Evolutionary conservation across 805 yeast genomes (phyloP).

Genomic region (Maudiozyma bulderi): DNA sequence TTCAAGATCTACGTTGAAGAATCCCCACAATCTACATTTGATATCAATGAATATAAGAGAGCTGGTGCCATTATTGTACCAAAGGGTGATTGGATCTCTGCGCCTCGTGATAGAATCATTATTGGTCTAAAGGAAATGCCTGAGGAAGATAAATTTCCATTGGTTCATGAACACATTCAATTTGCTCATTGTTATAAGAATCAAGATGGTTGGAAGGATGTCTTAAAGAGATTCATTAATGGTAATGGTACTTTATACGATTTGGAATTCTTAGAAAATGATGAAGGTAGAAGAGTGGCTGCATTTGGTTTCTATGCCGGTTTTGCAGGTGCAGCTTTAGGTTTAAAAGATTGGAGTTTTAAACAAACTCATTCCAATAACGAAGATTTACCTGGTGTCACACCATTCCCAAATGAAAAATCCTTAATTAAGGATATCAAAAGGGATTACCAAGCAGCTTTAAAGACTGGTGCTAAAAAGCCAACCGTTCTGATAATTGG

Average conservation of each 20-base stretch:
- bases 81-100: conserved; percentile 84
- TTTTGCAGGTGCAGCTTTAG: conserved; percentile 99
- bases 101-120: conserved; percentile 84
- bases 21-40: conserved; percentile 73
- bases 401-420: conserved; percentile 74
- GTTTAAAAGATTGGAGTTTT: conserved; percentile 89
- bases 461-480: conserved; percentile 47
- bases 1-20: conserved; percentile 85
- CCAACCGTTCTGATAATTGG: conserved; percentile 89
- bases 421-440: conserved; percentile 66
- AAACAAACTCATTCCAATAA: conserved; percentile 64
- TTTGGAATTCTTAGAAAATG: conserved; percentile 88
- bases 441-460: conserved; percentile 46
- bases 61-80: conserved; percentile 88
- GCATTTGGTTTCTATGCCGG: conserved; percentile 99
- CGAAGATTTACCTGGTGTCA: conserved; percentile 66
- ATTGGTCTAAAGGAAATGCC: conserved; percentile 94
- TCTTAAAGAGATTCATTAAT: conserved; percentile 74
- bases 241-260: conserved; percentile 91
- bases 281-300: conserved; percentile 95
- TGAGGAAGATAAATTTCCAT: conserved; percentile 80
- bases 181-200: conserved; percentile 98
- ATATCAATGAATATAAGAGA: conserved; percentile 59
- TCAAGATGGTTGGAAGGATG: conserved; percentile 96
- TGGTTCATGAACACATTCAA: conserved; percentile 92